phyloP scores from a whole-genome alignment of 2,329 filamentous ascomycete species.

The Lasiodiplodia hormozganensis region DNA sequence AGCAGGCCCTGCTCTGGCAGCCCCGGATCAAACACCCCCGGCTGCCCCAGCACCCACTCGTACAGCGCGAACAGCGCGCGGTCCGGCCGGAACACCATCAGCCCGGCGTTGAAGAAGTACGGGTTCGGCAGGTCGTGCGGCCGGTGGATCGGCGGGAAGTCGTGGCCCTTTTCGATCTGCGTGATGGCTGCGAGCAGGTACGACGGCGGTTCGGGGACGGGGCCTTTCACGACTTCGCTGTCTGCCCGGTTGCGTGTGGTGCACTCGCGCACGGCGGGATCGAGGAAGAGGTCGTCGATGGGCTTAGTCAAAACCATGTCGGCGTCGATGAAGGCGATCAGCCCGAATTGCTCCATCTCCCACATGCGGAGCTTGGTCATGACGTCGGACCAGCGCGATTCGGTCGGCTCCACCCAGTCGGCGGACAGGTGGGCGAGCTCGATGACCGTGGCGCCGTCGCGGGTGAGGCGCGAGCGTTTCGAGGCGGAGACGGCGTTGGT shows the following conservation, averaged over 20 bases:
- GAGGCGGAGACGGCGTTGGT: neutral
- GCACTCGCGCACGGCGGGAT: slow-evolving; percentile 36
- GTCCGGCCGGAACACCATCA: slow-evolving; percentile 46
- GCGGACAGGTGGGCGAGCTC: slow-evolving; percentile 37
- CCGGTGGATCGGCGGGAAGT: slow-evolving; percentile 43
- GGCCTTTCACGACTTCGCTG: slow-evolving; percentile 30
- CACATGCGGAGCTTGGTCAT: slow-evolving; percentile 50
- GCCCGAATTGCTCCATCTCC: slow-evolving; percentile 47
- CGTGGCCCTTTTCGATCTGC: slow-evolving; percentile 35
- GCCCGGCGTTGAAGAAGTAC: slow-evolving; percentile 42
- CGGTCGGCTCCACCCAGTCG: slow-evolving; percentile 33
- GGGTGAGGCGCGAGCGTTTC: neutral
- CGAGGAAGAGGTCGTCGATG: slow-evolving; percentile 44
- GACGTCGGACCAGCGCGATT: slow-evolving; percentile 43
- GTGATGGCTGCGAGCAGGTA: slow-evolving; percentile 41
- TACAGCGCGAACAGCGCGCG: slow-evolving; percentile 44
- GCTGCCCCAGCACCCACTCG: slow-evolving; percentile 38
- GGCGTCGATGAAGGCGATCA: slow-evolving; percentile 45
- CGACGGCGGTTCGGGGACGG: slow-evolving; percentile 35
- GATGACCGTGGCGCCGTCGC: slow-evolving; percentile 13
- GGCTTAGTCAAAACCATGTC: slow-evolving; percentile 41
- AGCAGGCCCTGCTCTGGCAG: slow-evolving; percentile 48
- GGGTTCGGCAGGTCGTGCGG: slow-evolving; percentile 31
- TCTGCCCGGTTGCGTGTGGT: slow-evolving; percentile 24
- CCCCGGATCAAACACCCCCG: slow-evolving; percentile 41